Evolutionary conservation across 2,329 filamentous ascomycete genomes (phyloP), one percentile per base, ranked within the genome.

Genomic region (Cephalotrichum gorgonifer): DNA sequence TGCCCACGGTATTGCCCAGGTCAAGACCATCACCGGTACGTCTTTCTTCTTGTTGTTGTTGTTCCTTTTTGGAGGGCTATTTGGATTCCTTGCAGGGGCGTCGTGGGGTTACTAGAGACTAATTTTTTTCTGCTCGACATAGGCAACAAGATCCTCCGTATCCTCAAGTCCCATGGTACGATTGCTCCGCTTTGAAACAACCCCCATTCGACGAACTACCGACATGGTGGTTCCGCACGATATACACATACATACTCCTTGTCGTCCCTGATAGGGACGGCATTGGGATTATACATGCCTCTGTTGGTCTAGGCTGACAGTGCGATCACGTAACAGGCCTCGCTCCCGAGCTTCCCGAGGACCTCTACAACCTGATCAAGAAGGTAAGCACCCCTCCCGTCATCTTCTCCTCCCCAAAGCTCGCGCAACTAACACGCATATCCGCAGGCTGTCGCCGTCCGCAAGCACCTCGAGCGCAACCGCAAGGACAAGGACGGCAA

Each of bases 311-410:
- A 75, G 81, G 83, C 88, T 93, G 87, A 93, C 87, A 83, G 86
- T 90, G 89, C 81, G 89, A 94, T 84, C 69, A 76, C 68, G 30
- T 23, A 59, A 67, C 78, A 98, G 93, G 93, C 79, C 89, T 98
- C 70, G 91, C 93, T 63, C 93, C 94, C 71, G 90, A 97, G 73
- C 85, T 98, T 64, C 93, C 94, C 69, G 93, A 98, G 84, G 93
- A 98, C 76, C 86, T 97, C 62, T 98, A 97, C 86, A 95, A 95
- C 87, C 81, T 97, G 73, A 97, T 97, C 88, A 96, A 96, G 87
- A 98, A 98, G 89, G 91, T 94, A 30, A 25, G 47, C 31, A 20
- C 23, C 11, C 27, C 17, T 17, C 8, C 9, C 15, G 43, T 23
- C 17, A 3, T 15, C 7, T 30, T 12, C 28, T 26, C 28, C 12